These are phyloP conservation scores for Kickxella alabastrina DNA, from an alignment of 192 early-diverging fungal species.

Conservation along the genomic window DNA sequence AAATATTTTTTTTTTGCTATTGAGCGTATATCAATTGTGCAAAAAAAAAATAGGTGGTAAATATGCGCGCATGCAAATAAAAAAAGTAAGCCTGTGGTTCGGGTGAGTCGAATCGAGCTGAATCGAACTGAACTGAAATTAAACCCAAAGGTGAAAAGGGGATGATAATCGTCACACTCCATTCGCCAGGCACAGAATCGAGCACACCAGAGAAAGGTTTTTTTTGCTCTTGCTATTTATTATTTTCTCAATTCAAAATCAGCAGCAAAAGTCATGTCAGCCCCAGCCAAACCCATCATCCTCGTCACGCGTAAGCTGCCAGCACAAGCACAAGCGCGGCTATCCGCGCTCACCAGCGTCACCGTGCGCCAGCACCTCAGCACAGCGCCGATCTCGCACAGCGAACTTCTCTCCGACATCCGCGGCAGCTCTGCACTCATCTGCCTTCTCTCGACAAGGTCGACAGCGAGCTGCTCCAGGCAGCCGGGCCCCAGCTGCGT, in stretches of 20 bases:
- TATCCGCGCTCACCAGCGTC: constrained; percentile 47
- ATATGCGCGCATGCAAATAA: neutral
- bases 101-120: too few species aligned
- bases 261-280: neutral
- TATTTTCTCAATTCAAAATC: too few species aligned
- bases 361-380: constrained; percentile 59
- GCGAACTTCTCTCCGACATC: constrained; percentile 47
- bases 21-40: neutral
- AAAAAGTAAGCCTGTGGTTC: neutral
- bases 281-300: constrained; percentile 35
- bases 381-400: constrained; percentile 47
- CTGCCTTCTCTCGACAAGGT: constrained; percentile 71
- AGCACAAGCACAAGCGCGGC: constrained; percentile 42
- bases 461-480: constrained; percentile 63
- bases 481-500: constrained; percentile 62
- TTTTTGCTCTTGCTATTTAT: neutral
- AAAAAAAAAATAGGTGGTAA: too few species aligned
- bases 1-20: constrained; percentile 1
- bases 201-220: neutral
- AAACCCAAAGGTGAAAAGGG: neutral
- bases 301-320: constrained; percentile 56
- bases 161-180: too few species aligned
- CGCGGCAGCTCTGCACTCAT: constrained; percentile 56
- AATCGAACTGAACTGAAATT: neutral
- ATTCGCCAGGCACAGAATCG: too few species aligned